phyloP scores from a whole-genome alignment of 352 stramenopile genomes.

The Globisporangium polare region DNA sequence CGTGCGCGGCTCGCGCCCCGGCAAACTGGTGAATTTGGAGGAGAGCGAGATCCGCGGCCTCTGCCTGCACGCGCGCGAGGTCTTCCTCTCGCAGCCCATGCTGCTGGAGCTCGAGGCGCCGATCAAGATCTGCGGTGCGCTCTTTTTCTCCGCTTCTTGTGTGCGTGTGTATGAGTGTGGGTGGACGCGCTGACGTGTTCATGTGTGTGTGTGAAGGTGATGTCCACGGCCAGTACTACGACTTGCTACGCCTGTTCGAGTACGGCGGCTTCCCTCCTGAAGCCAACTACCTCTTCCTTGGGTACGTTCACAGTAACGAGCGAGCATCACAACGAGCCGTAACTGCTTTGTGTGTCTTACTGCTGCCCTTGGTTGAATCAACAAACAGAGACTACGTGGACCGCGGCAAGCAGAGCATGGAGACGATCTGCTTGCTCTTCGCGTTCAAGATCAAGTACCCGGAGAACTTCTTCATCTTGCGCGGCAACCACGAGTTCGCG shows the following conservation, averaged over 20 bases:
- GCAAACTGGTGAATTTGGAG: slow-evolving; percentile 92
- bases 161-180: too few species aligned
- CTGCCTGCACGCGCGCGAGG: slow-evolving; percentile 91
- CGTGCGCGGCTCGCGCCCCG: slow-evolving; percentile 71
- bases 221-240: slow-evolving; percentile 98
- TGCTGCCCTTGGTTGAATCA: too few species aligned
- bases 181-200: neutral
- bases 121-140: slow-evolving; percentile 94
- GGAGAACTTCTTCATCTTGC: slow-evolving; percentile 96
- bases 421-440: slow-evolving; percentile 97
- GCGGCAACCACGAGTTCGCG: slow-evolving; percentile 98
- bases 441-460: slow-evolving; percentile 99
- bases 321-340: too few species aligned
- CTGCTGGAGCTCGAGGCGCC: slow-evolving; percentile 98
- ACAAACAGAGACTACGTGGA: slow-evolving; percentile 98
- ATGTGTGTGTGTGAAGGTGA: slow-evolving; percentile 59
- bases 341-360: too few species aligned
- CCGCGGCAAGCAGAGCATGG: slow-evolving; percentile 94
- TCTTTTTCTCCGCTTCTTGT: too few species aligned
- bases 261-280: slow-evolving; percentile 89
- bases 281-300: slow-evolving; percentile 60
- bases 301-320: too few species aligned
- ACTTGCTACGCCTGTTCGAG: slow-evolving; percentile 97
- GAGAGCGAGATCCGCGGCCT: slow-evolving; percentile 97
- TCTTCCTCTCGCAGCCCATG: slow-evolving; percentile 98